phyloP scores from a whole-genome alignment of 2,329 filamentous ascomycete species.

The Pseudocercospora musae region DNA sequence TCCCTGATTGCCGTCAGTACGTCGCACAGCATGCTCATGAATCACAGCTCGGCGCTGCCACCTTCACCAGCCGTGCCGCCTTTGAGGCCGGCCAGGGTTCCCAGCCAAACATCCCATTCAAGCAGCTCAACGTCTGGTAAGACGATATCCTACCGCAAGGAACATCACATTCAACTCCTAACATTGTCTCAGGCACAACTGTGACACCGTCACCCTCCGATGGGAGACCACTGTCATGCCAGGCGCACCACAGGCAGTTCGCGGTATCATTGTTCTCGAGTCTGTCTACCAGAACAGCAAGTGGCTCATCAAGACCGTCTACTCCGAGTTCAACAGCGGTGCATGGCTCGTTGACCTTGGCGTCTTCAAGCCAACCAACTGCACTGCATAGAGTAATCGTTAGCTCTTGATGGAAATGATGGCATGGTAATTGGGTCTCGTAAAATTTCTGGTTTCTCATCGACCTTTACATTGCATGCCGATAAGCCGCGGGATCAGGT shows the following conservation, averaged over 20 bases:
- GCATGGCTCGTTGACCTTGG: slow-evolving; percentile 35
- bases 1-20: background rate
- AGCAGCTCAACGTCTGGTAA: slow-evolving; percentile 31
- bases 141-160: background rate
- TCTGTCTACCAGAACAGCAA: slow-evolving; percentile 15
- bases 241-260: slow-evolving; percentile 25
- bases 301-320: slow-evolving; percentile 35
- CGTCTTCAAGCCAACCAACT: slow-evolving; percentile 30
- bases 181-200: slow-evolving; percentile 26
- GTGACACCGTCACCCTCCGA: slow-evolving; percentile 31
- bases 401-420: background rate
- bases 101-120: slow-evolving; percentile 32
- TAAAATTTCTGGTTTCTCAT: slow-evolving; percentile 1
- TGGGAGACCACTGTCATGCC: slow-evolving; percentile 26
- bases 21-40: background rate
- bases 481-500: background rate
- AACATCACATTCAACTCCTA: background rate
- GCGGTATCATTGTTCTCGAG: slow-evolving; percentile 35
- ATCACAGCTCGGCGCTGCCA: slow-evolving; percentile 25
- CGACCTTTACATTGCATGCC: background rate
- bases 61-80: slow-evolving; percentile 27
- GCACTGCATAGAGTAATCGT: slow-evolving; percentile 16
- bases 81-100: slow-evolving; percentile 29
- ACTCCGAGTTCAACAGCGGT: slow-evolving; percentile 37
- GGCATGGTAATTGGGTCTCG: slow-evolving; percentile 2